Conservation (phyloP, 371 early-diverging fungal species). For the Batkoa obscura region DNA sequence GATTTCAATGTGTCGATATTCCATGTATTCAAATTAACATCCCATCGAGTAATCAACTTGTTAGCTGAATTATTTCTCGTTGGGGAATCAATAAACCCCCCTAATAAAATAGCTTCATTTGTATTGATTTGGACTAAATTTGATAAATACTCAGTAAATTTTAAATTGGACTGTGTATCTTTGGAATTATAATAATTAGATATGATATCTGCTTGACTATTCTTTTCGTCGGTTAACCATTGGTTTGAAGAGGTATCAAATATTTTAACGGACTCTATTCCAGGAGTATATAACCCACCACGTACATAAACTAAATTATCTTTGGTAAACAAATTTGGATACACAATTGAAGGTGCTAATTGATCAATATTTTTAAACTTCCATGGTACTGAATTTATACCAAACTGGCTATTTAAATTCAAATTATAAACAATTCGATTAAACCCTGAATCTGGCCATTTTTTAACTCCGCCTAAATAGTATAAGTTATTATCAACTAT, state of each 20-base stretch:
- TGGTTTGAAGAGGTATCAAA: not conserved
- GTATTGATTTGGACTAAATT: not conserved
- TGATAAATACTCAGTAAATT: not conserved
- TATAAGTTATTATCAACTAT: not conserved
- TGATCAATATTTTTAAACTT: not conserved
- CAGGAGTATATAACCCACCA: not conserved
- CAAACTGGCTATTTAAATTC: not conserved
- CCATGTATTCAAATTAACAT: not conserved
- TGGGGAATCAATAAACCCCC: not conserved
- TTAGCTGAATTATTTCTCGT: not conserved
- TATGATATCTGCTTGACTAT: not conserved
- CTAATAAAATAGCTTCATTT: not conserved
- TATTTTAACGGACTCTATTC: not conserved
- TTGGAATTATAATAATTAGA: not conserved
- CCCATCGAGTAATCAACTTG: not conserved
- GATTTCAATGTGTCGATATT: not conserved
- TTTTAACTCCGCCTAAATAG: not conserved
- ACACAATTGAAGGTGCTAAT: not conserved
- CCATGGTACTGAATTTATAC: not conserved
- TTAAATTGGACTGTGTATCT: no score
- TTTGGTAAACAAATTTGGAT: not conserved
- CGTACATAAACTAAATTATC: not conserved
- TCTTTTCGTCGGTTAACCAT: not conserved
- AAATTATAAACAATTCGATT: not conserved
- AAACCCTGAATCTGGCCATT: not conserved